These are phyloP conservation scores for Sporothrix mexicana DNA, from an alignment of 2,329 filamentous ascomycete genomes.

Conservation along the genomic window DNA sequence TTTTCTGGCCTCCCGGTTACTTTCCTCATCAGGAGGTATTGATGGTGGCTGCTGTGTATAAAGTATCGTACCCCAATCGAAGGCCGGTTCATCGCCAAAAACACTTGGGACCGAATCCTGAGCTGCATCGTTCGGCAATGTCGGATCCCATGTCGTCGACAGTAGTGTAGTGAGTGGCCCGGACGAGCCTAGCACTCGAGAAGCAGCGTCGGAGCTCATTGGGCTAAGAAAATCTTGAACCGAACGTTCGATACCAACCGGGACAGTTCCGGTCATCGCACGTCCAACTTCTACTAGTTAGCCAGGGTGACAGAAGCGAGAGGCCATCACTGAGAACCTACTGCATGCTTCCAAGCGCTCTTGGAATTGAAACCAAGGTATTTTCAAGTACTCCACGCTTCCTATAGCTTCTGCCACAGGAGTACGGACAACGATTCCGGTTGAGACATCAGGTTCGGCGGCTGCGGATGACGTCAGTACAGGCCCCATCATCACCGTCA, in stretches of 20 bases:
- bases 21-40: neutral
- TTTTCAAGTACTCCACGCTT: neutral
- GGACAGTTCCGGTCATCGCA: neutral
- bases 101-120: neutral
- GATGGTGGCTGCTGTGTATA: neutral
- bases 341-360: neutral
- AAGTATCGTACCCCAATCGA: neutral
- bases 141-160: neutral
- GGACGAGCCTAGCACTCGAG: neutral
- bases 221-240: neutral
- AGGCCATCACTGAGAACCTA: neutral
- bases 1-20: neutral
- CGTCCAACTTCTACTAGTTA: neutral
- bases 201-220: neutral
- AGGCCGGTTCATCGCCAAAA: neutral
- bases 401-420: neutral
- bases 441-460: neutral
- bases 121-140: neutral
- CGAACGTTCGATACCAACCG: neutral
- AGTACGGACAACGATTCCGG: slow-evolving; percentile 3
- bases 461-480: neutral
- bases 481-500: neutral
- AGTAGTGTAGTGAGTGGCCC: neutral
- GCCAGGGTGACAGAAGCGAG: neutral
- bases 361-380: slow-evolving; percentile 2